A percentile compares a stretch with the other conserved stretches of the same genome.
phyloP scores from a whole-genome alignment of 164 flowering plant species.

The Magnolia changhungtana region DNA sequence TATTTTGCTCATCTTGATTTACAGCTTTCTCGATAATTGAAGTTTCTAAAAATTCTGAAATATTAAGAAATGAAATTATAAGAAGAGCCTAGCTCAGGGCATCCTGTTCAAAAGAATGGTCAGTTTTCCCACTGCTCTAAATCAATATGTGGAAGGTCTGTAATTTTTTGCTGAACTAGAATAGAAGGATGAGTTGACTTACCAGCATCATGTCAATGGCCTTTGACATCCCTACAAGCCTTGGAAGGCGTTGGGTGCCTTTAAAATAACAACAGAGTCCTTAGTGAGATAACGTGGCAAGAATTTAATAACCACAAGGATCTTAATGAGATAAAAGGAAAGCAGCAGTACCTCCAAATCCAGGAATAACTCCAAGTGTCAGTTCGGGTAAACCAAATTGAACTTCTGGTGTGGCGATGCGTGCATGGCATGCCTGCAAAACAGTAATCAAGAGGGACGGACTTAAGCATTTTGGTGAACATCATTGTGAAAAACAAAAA shows the following conservation, averaged over 20 bases:
- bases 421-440: conserved; percentile 85
- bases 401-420: conserved; percentile 68
- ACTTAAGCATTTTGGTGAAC: background rate
- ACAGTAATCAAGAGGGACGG: background rate
- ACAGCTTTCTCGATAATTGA: background rate
- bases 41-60: background rate
- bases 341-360: conserved; percentile 70
- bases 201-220: conserved; percentile 94
- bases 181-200: conserved; percentile 26
- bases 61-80: too few relatives aligned
- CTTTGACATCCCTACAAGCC: conserved; percentile 78
- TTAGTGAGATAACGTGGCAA: background rate
- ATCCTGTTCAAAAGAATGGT: too few relatives aligned
- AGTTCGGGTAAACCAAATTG: conserved; percentile 94
- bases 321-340: background rate
- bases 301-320: background rate
- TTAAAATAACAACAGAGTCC: conserved; percentile 11
- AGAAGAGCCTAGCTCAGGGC: too few relatives aligned
- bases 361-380: conserved; percentile 85
- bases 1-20: background rate
- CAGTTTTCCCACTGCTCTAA: too few relatives aligned
- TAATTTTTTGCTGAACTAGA: background rate
- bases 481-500: background rate
- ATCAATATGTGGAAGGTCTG: background rate
- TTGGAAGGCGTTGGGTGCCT: conserved; percentile 98